Base-by-base conservation (phyloP, 495 filamentous ascomycete genomes). In the Aspergillus coremiiformis region DNA sequence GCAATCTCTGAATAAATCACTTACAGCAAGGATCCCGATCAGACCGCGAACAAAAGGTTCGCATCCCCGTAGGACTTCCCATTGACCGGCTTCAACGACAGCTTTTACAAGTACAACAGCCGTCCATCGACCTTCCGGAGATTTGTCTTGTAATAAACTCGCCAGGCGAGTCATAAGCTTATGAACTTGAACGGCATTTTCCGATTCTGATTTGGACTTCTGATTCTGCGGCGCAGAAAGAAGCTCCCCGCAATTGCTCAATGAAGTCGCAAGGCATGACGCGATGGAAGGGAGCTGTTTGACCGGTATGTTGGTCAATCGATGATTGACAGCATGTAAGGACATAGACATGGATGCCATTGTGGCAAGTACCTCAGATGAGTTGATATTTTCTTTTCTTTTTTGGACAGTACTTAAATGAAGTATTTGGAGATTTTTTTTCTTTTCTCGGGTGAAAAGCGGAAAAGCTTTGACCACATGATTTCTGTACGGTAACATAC, bases 121-220 rank as follows among this genome's bases (percentile, higher is more conserved):
- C 9, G 84, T 76, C 75, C 88, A 94, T 60, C 89, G 83, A 30
- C 82, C 85, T 54, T 90, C 78, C 5, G 76, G 54, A 30, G 62
- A 86, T 55, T 82, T 84, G 51, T 89, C 88, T 57, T 85, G 83
- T 44, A 95, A 65, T 43, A 95, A 70, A 5, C 84, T 80, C 12
- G 82, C 83, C 54, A 96, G 72, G 47, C 87, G 82, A 19, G 86
- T 90, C 62, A 84, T 86, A 48, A 91, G 73, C 62, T 85, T 89
- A 68, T 94, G 89, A 12, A 90, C 73, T 37, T 86, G 80, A 0
- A 80, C 66, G 3, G 74, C 71, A 68, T 66, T 65, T 23, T 91
- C 85, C 0, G 83, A 77, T 5, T 74, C 73, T 44, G 74, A 73
- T 58, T 79, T 83, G 53, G 79, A 77, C 23, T 71, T 73, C 50